Percentiles rank a stretch among this genome's conserved stretches.
phyloP scores from a whole-genome alignment of 129 eudicot genomes.

The Tagetes patula region DNA sequence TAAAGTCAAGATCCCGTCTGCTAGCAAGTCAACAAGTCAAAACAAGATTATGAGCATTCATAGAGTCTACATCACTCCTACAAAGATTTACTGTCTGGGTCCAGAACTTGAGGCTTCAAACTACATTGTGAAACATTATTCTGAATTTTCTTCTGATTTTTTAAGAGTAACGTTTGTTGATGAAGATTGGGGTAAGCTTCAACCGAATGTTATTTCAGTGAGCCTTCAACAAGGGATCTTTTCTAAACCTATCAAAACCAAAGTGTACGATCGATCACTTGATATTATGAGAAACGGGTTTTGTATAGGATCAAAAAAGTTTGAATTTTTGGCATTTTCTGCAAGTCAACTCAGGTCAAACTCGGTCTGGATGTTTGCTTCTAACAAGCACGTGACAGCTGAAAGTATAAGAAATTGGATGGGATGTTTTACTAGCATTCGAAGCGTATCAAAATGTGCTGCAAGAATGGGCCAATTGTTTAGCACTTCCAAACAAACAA shows the following conservation, averaged over 20 bases:
- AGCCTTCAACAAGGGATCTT: slow-evolving; percentile 60
- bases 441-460: slow-evolving; percentile 88
- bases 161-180: slow-evolving; percentile 90
- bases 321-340: slow-evolving; percentile 82
- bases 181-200: slow-evolving; percentile 91
- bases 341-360: slow-evolving; percentile 97
- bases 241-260: slow-evolving; percentile 63
- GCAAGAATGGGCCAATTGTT: slow-evolving; percentile 98
- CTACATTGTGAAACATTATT: slow-evolving; percentile 81
- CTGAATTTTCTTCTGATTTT: slow-evolving; percentile 72
- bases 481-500: slow-evolving; percentile 78
- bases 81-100: slow-evolving; percentile 79
- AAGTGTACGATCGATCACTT: slow-evolving; percentile 59
- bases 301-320: slow-evolving; percentile 65
- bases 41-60: slow-evolving; percentile 82
- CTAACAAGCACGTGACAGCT: slow-evolving; percentile 68
- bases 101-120: slow-evolving; percentile 92
- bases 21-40: slow-evolving; percentile 43
- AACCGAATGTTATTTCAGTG: slow-evolving; percentile 48
- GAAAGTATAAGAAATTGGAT: slow-evolving; percentile 86
- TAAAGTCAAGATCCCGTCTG: slow-evolving; percentile 36
- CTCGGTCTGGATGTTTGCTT: slow-evolving; percentile 99
- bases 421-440: slow-evolving; percentile 87
- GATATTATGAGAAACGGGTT: slow-evolving; percentile 74
- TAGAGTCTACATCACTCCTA: slow-evolving; percentile 75